Percentiles rank a stretch among this genome's conserved stretches.
Evolutionary conservation across 345 rosid species (phyloP).

Genomic region (Citropsis articulata): DNA sequence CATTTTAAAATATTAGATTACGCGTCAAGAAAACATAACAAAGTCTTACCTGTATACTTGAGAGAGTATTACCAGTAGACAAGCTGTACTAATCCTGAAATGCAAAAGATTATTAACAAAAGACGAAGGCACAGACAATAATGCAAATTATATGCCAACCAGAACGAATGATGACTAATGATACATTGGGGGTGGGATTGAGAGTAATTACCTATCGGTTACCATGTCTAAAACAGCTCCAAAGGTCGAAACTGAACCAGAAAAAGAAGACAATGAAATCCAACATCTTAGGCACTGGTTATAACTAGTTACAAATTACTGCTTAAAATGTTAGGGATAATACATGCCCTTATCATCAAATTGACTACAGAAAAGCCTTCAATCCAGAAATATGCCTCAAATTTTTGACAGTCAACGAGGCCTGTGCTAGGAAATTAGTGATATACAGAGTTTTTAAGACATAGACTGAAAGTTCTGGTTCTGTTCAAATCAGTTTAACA

Average conservation of each 20-base stretch:
- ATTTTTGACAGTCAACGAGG: neutral
- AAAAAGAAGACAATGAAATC: slow-evolving; percentile 12
- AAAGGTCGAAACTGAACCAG: slow-evolving; percentile 75
- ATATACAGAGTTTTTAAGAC: neutral
- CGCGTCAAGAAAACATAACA: neutral
- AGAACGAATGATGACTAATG: no score
- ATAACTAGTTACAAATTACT: neutral
- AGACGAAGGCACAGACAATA: neutral
- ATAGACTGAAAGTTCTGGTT: neutral
- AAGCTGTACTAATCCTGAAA: slow-evolving; percentile 94
- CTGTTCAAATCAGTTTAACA: neutral
- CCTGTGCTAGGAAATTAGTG: neutral
- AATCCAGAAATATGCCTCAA: neutral
- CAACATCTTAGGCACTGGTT: neutral
- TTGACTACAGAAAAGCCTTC: no score
- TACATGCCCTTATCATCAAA: no score
- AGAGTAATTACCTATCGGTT: slow-evolving; percentile 67
- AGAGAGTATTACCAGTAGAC: slow-evolving; percentile 86
- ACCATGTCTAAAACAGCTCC: slow-evolving; percentile 99
- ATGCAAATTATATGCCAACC: neutral
- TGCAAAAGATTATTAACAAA: slow-evolving; percentile 12
- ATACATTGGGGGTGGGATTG: neutral
- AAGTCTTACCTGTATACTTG: slow-evolving; percentile 63
- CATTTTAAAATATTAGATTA: neutral
- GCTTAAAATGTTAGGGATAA: neutral